Evolutionary conservation across 495 filamentous ascomycete species (phyloP), one percentile per base, ranked within the genome.

Genomic region (Amphirosellinia nigrospora): DNA sequence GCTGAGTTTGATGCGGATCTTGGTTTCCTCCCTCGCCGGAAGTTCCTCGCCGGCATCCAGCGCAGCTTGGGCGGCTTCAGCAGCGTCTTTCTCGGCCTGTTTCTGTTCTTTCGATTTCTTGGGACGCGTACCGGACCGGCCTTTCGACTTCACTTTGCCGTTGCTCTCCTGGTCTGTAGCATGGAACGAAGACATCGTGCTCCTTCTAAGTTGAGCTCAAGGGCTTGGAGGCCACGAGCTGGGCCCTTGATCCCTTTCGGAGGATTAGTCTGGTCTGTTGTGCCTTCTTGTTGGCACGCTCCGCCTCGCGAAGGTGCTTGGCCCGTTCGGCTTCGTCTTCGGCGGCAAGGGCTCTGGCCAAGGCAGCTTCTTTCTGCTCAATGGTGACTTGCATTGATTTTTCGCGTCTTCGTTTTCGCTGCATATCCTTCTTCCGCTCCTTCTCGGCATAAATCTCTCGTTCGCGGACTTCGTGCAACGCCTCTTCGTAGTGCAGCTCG

Each of bases 381-480:
- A 93, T 88, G 53, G 95, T 94, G 68, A 90, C 86, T 16, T 92
- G 91, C 77, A 97, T 91, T 13, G 96, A 97, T 81, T 97, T 97
- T 78, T 99, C 96, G 23, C 96, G 89, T n/a, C 96, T 90, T 30
- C 96, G 89, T 82, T 98, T 98, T 30, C 96, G 91, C 76, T 99
- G 96, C 92, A 98, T 97, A 71, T 98, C 96, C 83, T 99, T 99
- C 86, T 99, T 99, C 34, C 96, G 93, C 80, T 98, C 96, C 79
- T 98, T 99, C 78, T 99, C 96, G 59, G 96, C 94, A 66, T 92
- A 91, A 9, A 97, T 85, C 77, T 98, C 96, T 71, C 92, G 92
- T 65, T 92, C 89, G 69, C 96, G 92, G 1, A 99, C 95, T 73
- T 97, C 90, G 53, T 91, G 87, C 63, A 94, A 84, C 21, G 94